Conservation (phyloP, 768 basidiomycete genomes). For the Crepidotus variabilis region DNA sequence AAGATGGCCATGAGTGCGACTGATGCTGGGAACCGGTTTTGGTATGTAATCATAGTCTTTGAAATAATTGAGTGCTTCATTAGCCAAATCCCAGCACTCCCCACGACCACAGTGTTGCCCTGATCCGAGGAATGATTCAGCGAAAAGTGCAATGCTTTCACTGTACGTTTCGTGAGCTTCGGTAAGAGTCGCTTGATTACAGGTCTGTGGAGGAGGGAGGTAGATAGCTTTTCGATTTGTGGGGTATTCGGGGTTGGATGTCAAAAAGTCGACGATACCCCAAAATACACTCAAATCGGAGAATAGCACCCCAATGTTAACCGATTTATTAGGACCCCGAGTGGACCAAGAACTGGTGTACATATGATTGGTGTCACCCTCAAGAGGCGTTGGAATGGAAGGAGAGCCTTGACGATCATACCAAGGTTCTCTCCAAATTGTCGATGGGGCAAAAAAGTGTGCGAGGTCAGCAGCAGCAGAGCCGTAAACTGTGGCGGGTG, state of each 20-base stretch:
- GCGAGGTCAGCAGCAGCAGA: conserved; percentile 38
- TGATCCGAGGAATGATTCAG: conserved; percentile 38
- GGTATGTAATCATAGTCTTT: conserved; percentile 37
- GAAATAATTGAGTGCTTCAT: conserved; percentile 43
- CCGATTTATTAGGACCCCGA: conserved; percentile 24
- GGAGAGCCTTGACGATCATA: conserved; percentile 27
- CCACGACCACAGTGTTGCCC: conserved; percentile 45
- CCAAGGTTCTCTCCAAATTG: conserved; percentile 39
- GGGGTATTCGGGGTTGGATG: conserved; percentile 25
- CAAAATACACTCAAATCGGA: conserved; percentile 48
- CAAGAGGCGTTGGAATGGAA: conserved; percentile 29
- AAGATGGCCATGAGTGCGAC: conserved; percentile 52
- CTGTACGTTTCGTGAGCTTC: conserved; percentile 46
- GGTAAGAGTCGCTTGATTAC: conserved; percentile 29
- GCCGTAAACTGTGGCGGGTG: conserved; percentile 18
- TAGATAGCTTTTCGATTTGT: conserved; percentile 32
- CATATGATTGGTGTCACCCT: conserved; percentile 20
- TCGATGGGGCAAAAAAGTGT: conserved; percentile 38
- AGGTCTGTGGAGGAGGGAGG: conserved; percentile 33
- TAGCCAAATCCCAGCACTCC: conserved; percentile 58
- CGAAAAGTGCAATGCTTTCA: conserved; percentile 43
- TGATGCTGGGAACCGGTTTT: conserved; percentile 42
- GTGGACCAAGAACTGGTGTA: conserved; percentile 25
- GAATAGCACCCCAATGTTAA: conserved; percentile 38
- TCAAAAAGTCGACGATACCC: conserved; percentile 38